Evolutionary conservation across 768 basidiomycete genomes (phyloP), one percentile per base, ranked within the genome.

Genomic region (Agrocybe pediades): DNA sequence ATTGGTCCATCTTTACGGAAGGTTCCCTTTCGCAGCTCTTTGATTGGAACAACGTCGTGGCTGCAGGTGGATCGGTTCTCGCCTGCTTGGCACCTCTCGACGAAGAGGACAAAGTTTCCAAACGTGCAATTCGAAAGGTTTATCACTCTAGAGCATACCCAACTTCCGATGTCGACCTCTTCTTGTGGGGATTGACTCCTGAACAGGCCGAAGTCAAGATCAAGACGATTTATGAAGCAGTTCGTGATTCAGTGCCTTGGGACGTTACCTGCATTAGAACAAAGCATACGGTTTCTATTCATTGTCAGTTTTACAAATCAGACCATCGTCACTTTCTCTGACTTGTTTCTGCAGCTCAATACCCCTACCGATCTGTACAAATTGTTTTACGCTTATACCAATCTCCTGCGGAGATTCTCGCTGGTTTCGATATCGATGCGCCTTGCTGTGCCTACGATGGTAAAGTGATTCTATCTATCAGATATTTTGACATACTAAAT

Each of bases 371-470:
- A 21, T 77, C 78, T n/a, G 74, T 87, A 26, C 85, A 86, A 62
- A 84, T 87, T 51, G 79, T 86, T 5, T 70, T 86, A n/a, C 79
- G 84, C 17, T 71, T 87, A 1, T 87, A 86, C 59, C 71, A 66
- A 13, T 85, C 83, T 29, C 85, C 84, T 16, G 84, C 84, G 0
- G 85, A 87, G 61, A 75, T 87, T 49, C 73, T 87, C 1, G 82
- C 84, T 5, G 85, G 85, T 8, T 87, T 87, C 56, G 85, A 87
- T 58, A 78, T 87, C 41, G 85, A 87, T 55, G 81, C 81, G 0
- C 82, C 84, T 4, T 85, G 83, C 68, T 83, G 79, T 48, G 77
- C 79, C 1, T 86, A 68, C 52, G 69, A 70, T 51, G 65, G 69
- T 66, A 47, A 40, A 44, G 43, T 45, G 3, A 16, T 41, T 30